A percentile compares a stretch with the other conserved stretches of the same genome.
These are phyloP conservation scores for Aspergillus hiratsukae DNA, from an alignment of 2,329 filamentous ascomycete genomes.

Conservation along the genomic window DNA sequence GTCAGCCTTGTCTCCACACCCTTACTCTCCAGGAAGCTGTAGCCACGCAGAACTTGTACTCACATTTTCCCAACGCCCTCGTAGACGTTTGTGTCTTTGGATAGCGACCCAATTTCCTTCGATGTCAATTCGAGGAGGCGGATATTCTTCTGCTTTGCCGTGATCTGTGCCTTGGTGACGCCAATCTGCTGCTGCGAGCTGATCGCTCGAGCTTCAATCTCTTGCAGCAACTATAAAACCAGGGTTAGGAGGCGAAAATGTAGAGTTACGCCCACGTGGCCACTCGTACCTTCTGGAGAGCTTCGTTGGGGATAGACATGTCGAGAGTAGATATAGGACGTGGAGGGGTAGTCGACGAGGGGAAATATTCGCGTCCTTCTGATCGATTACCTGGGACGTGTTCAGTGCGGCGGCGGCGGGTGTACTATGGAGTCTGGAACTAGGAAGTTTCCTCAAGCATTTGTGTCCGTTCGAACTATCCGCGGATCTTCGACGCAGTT, in stretches of 20 bases:
- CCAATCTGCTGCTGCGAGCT: conserved; percentile 89
- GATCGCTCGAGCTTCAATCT: conserved; percentile 87
- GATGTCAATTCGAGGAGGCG: conserved; percentile 84
- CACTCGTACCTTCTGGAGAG: conserved; percentile 74
- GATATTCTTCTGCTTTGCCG: conserved; percentile 79
- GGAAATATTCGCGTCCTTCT: background rate
- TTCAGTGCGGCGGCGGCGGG: background rate
- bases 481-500: background rate
- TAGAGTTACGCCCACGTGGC: background rate
- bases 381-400: background rate
- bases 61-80: conserved; percentile 98
- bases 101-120: conserved; percentile 73
- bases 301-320: conserved; percentile 94
- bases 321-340: conserved; percentile 21
- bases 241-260: conserved; percentile 11
- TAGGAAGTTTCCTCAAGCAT: background rate
- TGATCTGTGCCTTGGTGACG: conserved; percentile 78
- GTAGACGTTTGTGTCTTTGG: conserved; percentile 74
- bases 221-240: conserved; percentile 69
- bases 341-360: conserved; percentile 5
- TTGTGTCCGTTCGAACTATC: background rate
- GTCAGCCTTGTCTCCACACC: background rate
- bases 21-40: background rate
- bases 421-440: background rate
- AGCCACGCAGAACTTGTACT: conserved; percentile 26